phyloP scores from a whole-genome alignment of 352 stramenopile genomes.

The Phytopythium delawarense region DNA sequence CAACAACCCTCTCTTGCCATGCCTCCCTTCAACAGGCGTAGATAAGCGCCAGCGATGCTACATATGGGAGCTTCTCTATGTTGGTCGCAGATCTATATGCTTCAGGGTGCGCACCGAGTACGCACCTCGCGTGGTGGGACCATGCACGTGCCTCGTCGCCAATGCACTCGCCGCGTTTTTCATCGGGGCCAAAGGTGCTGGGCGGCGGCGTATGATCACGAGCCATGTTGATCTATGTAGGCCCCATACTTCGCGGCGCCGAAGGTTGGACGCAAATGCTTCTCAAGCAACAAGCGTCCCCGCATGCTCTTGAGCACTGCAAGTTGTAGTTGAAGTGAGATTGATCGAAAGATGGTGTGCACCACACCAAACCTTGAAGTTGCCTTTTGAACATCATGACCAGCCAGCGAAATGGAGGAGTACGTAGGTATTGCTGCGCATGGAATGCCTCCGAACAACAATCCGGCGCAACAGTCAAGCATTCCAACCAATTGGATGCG shows the following conservation, averaged over 20 bases:
- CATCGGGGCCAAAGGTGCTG: not conserved
- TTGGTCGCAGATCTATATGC: not conserved
- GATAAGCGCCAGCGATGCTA: not conserved
- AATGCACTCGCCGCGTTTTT: not conserved
- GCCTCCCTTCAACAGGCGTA: not conserved
- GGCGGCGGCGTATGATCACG: not conserved
- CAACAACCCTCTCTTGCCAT: too few relatives aligned
- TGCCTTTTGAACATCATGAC: not conserved
- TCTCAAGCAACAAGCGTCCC: too few relatives aligned
- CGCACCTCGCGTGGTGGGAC: not conserved
- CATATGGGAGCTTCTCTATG: not conserved
- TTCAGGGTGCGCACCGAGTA: not conserved
- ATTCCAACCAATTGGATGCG: not conserved
- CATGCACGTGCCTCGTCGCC: not conserved
- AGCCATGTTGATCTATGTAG: too few relatives aligned
- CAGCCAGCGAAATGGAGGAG: too few relatives aligned
- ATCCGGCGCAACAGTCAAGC: not conserved
- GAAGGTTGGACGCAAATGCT: too few relatives aligned
- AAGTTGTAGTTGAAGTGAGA: conserved; percentile 2
- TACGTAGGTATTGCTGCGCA: not conserved
- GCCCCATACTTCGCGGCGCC: too few relatives aligned
- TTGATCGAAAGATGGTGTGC: not conserved
- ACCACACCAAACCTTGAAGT: conserved; percentile 1
- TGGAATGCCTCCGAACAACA: not conserved
- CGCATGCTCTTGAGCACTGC: not conserved